Percentiles rank a stretch among this genome's conserved stretches.
phyloP scores from a whole-genome alignment of 441 rosid genomes.

The Gossypium laxum region DNA sequence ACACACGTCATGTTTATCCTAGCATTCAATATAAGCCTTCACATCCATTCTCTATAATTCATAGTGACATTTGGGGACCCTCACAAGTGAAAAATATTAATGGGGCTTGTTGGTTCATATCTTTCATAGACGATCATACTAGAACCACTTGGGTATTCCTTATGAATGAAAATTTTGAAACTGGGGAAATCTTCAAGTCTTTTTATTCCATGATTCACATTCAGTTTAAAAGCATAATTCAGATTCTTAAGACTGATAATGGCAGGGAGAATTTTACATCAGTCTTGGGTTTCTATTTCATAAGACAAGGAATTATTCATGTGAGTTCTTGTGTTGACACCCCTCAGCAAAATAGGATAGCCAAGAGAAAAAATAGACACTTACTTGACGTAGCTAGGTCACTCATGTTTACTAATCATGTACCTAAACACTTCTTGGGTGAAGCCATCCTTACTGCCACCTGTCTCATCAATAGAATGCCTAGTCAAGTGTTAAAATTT shows the following conservation, averaged over 20 bases:
- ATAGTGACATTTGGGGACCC: not conserved
- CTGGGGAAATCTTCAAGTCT: not conserved
- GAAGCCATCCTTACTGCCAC: not conserved
- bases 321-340: not conserved
- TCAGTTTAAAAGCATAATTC: not conserved
- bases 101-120: not conserved
- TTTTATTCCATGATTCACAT: not conserved
- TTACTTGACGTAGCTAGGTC: not conserved
- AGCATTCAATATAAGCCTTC: not conserved
- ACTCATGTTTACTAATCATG: not conserved
- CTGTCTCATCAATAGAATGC: not conserved
- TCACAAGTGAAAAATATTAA: not conserved
- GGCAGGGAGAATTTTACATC: not conserved
- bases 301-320: not conserved
- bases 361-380: not conserved
- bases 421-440: not conserved
- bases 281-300: not conserved
- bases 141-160: not conserved
- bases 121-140: not conserved
- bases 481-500: not conserved
- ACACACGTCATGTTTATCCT: not conserved
- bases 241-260: not conserved
- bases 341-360: not conserved
- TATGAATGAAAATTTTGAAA: not conserved
- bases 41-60: not conserved